Evolutionary conservation across 805 yeast genomes (phyloP).

Genomic region (Maudiozyma serrabonitensis): DNA sequence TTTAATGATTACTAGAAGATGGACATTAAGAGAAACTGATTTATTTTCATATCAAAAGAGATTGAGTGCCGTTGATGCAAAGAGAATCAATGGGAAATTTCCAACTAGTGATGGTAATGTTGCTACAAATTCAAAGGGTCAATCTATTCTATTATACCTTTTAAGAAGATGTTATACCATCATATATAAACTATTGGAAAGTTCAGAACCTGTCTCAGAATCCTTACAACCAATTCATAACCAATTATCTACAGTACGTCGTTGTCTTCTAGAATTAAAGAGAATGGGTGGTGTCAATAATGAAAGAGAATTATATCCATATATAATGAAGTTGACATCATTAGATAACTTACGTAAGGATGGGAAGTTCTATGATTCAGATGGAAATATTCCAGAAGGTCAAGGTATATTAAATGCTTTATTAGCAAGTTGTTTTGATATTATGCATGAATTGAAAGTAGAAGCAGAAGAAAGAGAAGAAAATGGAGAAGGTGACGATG

Average conservation of each 20-base stretch:
- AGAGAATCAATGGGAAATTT: conserved; percentile 55
- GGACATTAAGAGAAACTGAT: conserved; percentile 97
- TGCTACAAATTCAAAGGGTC: conserved; percentile 37
- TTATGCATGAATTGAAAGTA: conserved; percentile 79
- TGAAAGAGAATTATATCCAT: conserved; percentile 87
- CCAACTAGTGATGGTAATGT: conserved; percentile 20
- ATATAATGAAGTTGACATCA: conserved; percentile 86
- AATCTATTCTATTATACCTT: conserved; percentile 58
- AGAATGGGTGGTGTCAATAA: conserved; percentile 86
- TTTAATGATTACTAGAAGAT: conserved; percentile 81
- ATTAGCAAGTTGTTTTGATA: conserved; percentile 89
- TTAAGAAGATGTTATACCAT: conserved; percentile 86
- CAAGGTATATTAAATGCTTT: conserved; percentile 92
- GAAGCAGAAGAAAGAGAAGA: conserved; percentile 62
- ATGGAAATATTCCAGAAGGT: conserved; percentile 91
- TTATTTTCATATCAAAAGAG: conserved; percentile 71
- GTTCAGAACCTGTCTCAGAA: conserved; percentile 92
- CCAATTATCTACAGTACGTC: conserved; percentile 82
- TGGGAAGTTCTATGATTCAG: conserved; percentile 78
- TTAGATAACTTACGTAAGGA: conserved; percentile 79
- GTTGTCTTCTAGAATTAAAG: conserved; percentile 82
- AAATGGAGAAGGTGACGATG: conserved; percentile 13
- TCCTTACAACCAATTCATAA: conserved; percentile 89
- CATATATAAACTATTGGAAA: conserved; percentile 78
- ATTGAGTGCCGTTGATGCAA: conserved; percentile 63